A percentile compares a stretch with the other conserved stretches of the same genome.
phyloP scores from a whole-genome alignment of 495 filamentous ascomycete genomes.

The Penicillium alfredii region DNA sequence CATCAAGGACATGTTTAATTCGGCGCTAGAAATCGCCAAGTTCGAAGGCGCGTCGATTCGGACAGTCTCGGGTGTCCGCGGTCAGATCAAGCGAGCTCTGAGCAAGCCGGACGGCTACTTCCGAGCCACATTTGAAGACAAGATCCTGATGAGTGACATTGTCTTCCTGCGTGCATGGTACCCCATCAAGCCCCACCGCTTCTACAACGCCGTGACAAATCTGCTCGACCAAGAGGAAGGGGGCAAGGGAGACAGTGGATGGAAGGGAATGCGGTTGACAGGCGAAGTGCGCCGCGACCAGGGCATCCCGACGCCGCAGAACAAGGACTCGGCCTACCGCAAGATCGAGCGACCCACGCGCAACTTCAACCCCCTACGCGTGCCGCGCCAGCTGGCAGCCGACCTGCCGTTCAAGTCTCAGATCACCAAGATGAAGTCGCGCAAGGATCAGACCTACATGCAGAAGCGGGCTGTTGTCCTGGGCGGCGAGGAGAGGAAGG shows the following conservation, averaged over 20 bases:
- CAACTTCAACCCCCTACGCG: slow-evolving; percentile 90
- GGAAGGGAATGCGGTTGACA: slow-evolving; percentile 90
- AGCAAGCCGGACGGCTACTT: slow-evolving; percentile 90
- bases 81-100: slow-evolving; percentile 92
- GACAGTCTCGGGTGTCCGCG: slow-evolving; percentile 90
- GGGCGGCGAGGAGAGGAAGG: slow-evolving; percentile 77
- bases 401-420: slow-evolving; percentile 91
- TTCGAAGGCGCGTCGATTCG: slow-evolving; percentile 94
- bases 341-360: slow-evolving; percentile 72
- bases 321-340: slow-evolving; percentile 76
- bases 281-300: slow-evolving; percentile 80
- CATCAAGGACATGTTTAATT: slow-evolving; percentile 97
- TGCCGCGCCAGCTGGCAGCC: slow-evolving; percentile 77
- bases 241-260: slow-evolving; percentile 41
- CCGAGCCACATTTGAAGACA: slow-evolving; percentile 96
- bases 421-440: slow-evolving; percentile 71
- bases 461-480: slow-evolving; percentile 89
- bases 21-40: slow-evolving; percentile 88
- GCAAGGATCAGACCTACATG: slow-evolving; percentile 79
- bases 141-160: slow-evolving; percentile 92
- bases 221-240: slow-evolving; percentile 53
- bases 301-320: slow-evolving; percentile 66
- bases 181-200: slow-evolving; percentile 85
- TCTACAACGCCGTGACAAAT: slow-evolving; percentile 96
- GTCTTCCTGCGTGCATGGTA: slow-evolving; percentile 96